Conservation (phyloP, 345 rosid species). For the Murraya koenigii region DNA sequence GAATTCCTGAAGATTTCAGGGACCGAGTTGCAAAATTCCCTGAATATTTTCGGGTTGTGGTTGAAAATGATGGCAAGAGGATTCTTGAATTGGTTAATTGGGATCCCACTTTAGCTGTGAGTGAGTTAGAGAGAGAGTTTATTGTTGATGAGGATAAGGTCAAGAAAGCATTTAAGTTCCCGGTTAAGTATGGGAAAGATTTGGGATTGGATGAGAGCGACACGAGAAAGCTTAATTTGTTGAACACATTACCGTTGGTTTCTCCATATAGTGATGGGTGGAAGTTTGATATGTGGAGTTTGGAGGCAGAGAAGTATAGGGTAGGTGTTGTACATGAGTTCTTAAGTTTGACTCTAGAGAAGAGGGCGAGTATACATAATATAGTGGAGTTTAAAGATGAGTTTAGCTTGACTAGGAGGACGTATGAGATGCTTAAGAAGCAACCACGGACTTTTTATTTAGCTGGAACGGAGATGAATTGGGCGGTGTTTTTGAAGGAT, state of each 20-base stretch:
- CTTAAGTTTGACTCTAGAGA: constrained; percentile 86
- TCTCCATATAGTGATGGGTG: constrained; percentile 81
- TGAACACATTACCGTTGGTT: constrained; percentile 75
- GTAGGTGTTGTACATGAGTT: constrained; percentile 85
- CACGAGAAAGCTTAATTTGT: constrained; percentile 43
- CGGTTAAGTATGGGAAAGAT: constrained; percentile 62
- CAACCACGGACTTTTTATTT: constrained; percentile 76
- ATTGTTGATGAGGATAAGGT: constrained; percentile 62
- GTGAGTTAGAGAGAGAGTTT: constrained; percentile 60
- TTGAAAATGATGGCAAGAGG: constrained; percentile 59
- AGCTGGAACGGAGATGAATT: constrained; percentile 96
- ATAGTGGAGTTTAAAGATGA: constrained; percentile 92
- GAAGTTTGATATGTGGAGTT: constrained; percentile 58
- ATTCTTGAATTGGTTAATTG: constrained; percentile 74
- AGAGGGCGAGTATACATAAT: constrained; percentile 82
- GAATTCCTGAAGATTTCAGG: constrained; percentile 86
- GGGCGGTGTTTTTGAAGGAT: constrained; percentile 77
- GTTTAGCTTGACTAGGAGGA: constrained; percentile 79
- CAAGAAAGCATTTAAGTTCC: constrained; percentile 62
- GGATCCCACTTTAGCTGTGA: constrained; percentile 65
- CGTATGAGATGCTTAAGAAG: constrained; percentile 77
- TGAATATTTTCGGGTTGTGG: constrained; percentile 50
- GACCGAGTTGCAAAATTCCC: constrained; percentile 71
- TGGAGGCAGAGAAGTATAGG: constrained; percentile 90
- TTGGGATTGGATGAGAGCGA: constrained; percentile 58